A percentile compares a stretch with the other conserved stretches of the same genome.
These are phyloP conservation scores for Lumnitzera littorea DNA, from an alignment of 345 rosid genomes.

Conservation along the genomic window DNA sequence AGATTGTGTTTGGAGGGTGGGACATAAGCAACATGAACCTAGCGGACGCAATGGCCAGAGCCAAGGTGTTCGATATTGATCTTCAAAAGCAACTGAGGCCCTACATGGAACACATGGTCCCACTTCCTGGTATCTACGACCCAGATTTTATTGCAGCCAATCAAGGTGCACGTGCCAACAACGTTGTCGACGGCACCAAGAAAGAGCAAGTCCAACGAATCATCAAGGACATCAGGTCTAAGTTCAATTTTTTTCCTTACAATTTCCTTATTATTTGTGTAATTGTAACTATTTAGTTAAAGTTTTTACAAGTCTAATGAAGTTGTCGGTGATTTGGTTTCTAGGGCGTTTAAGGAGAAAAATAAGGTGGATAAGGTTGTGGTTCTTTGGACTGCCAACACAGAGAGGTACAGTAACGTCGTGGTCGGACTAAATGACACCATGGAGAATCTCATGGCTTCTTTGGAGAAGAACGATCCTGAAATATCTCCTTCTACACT, in stretches of 20 bases:
- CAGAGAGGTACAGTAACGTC: constrained; percentile 92
- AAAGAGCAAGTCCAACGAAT: constrained; percentile 75
- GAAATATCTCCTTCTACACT: constrained; percentile 97
- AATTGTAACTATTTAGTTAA: no score
- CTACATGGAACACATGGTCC: constrained; percentile 89
- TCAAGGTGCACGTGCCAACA: constrained; percentile 90
- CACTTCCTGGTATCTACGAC: constrained; percentile 86
- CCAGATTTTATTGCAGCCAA: constrained; percentile 97
- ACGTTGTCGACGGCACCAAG: constrained; percentile 77
- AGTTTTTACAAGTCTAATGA: no score
- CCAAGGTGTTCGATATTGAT: constrained; percentile 82
- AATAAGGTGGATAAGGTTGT: constrained; percentile 82
- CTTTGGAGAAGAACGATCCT: constrained; percentile 72
- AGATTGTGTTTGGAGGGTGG: constrained; percentile 95
- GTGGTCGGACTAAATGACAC: constrained; percentile 86
- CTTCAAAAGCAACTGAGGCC: constrained; percentile 91
- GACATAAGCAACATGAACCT: constrained; percentile 94
- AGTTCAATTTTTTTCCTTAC: no score
- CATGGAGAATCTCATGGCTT: constrained; percentile 72
- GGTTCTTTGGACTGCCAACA: constrained; percentile 98
- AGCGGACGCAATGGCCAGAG: constrained; percentile 97
- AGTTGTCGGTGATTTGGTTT: background rate
- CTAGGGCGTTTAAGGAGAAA: constrained; percentile 83
- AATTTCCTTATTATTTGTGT: no score
- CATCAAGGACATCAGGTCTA: constrained; percentile 77